phyloP scores from a whole-genome alignment of 257 asterid species.

The Perilla frutescens region DNA sequence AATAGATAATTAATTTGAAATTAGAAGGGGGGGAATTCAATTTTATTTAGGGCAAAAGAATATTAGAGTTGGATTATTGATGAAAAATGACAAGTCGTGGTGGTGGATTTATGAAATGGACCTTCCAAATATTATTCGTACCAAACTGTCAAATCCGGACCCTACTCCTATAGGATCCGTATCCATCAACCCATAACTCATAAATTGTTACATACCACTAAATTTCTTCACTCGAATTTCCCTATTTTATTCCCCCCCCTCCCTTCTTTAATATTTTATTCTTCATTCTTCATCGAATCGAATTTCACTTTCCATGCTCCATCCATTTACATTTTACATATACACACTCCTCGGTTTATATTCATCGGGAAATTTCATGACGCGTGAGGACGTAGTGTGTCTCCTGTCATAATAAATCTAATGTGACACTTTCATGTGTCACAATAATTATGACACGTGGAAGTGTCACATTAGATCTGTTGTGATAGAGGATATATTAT shows the following conservation, averaged over 20 bases:
- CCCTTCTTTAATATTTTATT: constrained; percentile 24
- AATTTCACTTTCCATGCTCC: constrained; percentile 24
- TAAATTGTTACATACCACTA: constrained; percentile 31
- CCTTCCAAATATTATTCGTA: constrained; percentile 38
- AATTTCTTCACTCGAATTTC: constrained; percentile 28
- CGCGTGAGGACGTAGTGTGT: no score
- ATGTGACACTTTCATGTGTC: no score
- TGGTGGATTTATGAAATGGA: constrained; percentile 34
- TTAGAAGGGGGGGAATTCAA: not conserved
- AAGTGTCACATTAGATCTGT: no score
- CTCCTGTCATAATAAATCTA: no score
- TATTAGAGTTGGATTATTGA: constrained; percentile 29
- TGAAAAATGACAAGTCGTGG: constrained; percentile 35
- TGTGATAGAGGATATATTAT: no score
- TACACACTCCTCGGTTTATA: no score
- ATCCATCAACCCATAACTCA: constrained; percentile 39
- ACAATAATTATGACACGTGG: no score
- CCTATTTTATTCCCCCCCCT: constrained; percentile 9
- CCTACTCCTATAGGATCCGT: constrained; percentile 36
- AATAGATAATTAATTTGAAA: not conserved
- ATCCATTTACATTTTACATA: not conserved
- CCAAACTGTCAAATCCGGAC: constrained; percentile 37
- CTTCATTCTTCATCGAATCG: constrained; percentile 25
- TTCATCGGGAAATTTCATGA: no score
- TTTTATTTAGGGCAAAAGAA: constrained; percentile 16